These are phyloP conservation scores for Skeletonema marinoi DNA, from an alignment of 108 stramenopile genomes.

Conservation along the genomic window DNA sequence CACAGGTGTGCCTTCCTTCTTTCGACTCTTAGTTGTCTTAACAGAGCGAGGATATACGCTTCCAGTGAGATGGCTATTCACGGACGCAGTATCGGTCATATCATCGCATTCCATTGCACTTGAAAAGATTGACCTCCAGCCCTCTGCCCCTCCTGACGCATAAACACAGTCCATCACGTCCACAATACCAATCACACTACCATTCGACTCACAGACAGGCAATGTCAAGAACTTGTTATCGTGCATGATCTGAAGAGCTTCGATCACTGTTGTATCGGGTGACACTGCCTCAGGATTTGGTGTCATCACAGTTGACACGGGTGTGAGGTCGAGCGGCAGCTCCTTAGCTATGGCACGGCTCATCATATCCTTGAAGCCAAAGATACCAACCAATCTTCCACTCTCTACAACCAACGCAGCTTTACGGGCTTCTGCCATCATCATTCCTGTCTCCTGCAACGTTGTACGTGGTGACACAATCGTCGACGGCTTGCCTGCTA, in stretches of 20 bases:
- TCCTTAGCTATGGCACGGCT: conserved; percentile 87
- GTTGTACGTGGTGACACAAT: conserved; percentile 71
- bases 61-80: conserved; percentile 37
- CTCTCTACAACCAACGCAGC: conserved; percentile 82
- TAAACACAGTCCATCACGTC: conserved; percentile 95
- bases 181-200: conserved; percentile 89
- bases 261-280: conserved; percentile 86
- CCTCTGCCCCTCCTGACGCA: conserved; percentile 85
- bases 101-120: conserved; percentile 73
- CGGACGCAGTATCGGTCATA: conserved; percentile 52
- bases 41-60: conserved; percentile 11
- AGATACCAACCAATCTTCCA: conserved; percentile 84
- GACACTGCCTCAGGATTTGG: conserved; percentile 89
- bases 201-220: conserved; percentile 87
- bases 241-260: conserved; percentile 92
- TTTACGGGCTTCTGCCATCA: conserved; percentile 88
- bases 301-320: conserved; percentile 87
- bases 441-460: conserved; percentile 68
- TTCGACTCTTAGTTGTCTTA: not conserved
- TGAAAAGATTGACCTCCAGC: conserved; percentile 86
- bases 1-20: conserved; percentile 20
- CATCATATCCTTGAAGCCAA: conserved; percentile 96
- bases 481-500: conserved; percentile 73
- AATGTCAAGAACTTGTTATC: conserved; percentile 93
- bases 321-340: conserved; percentile 70